Evolutionary conservation across 768 basidiomycete genomes (phyloP).

Genomic region (Coprinellus micaceus): DNA sequence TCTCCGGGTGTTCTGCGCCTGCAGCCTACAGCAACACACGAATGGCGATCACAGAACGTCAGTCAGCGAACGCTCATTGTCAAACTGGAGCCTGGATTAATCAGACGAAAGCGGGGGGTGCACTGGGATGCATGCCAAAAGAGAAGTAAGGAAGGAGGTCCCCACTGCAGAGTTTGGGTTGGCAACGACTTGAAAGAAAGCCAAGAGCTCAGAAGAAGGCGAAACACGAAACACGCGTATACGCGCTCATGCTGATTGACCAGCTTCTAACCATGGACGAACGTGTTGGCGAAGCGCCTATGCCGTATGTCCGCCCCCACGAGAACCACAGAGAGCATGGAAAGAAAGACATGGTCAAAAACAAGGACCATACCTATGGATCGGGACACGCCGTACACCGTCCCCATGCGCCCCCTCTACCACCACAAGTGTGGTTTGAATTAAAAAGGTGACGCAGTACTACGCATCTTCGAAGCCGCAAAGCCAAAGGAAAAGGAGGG

Average conservation of each 20-base stretch:
- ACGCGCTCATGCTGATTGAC: too few relatives aligned
- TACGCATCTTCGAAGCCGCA: neutral
- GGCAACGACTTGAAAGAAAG: neutral
- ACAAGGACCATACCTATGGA: neutral
- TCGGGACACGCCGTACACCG: neutral
- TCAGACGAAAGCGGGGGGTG: constrained; percentile 7
- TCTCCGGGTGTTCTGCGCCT: constrained; percentile 31
- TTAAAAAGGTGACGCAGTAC: neutral
- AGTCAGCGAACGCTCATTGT: neutral
- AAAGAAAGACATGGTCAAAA: neutral
- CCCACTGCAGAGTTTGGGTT: neutral
- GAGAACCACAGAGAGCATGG: constrained; percentile 1
- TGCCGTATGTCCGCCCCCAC: constrained; percentile 1
- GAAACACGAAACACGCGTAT: neutral
- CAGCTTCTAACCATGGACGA: too few relatives aligned
- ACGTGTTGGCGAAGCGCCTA: neutral
- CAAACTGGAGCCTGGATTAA: neutral
- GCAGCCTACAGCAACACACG: constrained; percentile 17
- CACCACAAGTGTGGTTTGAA: neutral
- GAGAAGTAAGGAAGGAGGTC: neutral
- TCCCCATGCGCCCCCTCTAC: neutral
- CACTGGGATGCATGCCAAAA: too few relatives aligned
- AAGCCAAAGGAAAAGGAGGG: neutral
- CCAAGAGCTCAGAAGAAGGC: neutral
- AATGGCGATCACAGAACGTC: neutral